Percentiles rank a stretch among this genome's conserved stretches.
Conservation (phyloP, 139 green algal species). For the Chlorella ohadii region DNA sequence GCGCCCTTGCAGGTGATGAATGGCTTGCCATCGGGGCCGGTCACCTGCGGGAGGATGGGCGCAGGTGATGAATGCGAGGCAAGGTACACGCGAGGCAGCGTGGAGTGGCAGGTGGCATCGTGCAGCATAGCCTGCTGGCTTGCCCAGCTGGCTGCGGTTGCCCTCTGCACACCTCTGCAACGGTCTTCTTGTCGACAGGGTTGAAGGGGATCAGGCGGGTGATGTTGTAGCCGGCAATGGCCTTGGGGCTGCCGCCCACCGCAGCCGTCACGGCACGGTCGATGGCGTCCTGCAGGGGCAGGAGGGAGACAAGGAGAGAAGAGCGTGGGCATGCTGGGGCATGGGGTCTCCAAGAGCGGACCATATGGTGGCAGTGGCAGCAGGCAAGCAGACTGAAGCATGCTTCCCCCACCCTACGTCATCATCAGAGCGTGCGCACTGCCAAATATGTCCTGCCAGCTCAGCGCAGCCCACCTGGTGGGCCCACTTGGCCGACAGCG, state of each 20-base stretch:
- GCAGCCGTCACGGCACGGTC: slow-evolving; percentile 37
- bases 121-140: no score
- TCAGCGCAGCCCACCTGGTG: slow-evolving; percentile 6
- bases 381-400: no score
- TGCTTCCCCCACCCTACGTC: no score
- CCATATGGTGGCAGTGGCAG: no score
- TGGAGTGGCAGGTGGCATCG: no score
- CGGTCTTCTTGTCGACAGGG: slow-evolving; percentile 58
- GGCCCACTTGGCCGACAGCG: slow-evolving; percentile 48
- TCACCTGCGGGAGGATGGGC: not conserved
- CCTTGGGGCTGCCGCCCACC: slow-evolving; percentile 21
- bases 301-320: not conserved
- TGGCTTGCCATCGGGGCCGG: not conserved
- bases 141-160: no score
- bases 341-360: no score
- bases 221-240: slow-evolving; percentile 34
- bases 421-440: no score
- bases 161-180: slow-evolving; percentile 19
- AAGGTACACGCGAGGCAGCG: no score
- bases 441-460: no score
- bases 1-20: slow-evolving; percentile 50
- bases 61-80: no score
- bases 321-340: not conserved
- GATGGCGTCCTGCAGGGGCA: slow-evolving; percentile 41
- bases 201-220: slow-evolving; percentile 54